phyloP scores from a whole-genome alignment of 2,329 filamentous ascomycete genomes.

The Stemphylium beticola region DNA sequence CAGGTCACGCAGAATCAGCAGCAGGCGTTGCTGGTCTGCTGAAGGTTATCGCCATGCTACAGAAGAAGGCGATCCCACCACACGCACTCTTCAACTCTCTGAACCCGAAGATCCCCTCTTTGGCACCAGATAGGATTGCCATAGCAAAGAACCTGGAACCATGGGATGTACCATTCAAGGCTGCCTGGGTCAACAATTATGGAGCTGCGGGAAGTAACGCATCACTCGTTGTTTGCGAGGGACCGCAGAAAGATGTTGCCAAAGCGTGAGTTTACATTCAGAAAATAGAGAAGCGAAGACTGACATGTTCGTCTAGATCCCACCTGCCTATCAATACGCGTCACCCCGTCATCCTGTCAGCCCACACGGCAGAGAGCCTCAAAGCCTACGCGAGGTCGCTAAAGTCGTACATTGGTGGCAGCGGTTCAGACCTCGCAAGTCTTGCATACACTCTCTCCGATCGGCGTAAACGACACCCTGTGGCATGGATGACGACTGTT shows the following conservation, averaged over 20 bases:
- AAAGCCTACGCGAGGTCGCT: background rate
- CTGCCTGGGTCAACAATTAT: conserved; percentile 7
- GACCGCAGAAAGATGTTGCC: background rate
- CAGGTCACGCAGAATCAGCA: conserved; percentile 45
- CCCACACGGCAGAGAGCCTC: conserved; percentile 8
- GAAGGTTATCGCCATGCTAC: conserved; percentile 39
- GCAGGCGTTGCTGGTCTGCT: conserved; percentile 38
- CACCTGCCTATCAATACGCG: background rate
- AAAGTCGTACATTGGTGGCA: background rate
- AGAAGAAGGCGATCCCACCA: conserved; percentile 3
- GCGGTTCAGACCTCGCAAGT: background rate
- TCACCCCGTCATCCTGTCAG: conserved; percentile 5
- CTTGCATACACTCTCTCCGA: conserved; percentile 12
- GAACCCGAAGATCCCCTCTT: background rate
- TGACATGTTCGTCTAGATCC: conserved; percentile 1
- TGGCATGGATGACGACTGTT: conserved; percentile 7
- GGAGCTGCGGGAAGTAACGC: conserved; percentile 11
- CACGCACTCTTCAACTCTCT: conserved; percentile 5
- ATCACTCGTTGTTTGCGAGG: conserved; percentile 9
- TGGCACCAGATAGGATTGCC: conserved; percentile 7
- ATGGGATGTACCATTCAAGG: conserved; percentile 6
- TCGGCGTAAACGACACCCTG: conserved; percentile 8
- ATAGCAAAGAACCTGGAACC: conserved; percentile 5
- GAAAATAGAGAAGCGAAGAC: background rate
- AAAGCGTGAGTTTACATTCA: conserved; percentile 1